Percentiles rank a stretch among this genome's conserved stretches.
phyloP scores from a whole-genome alignment of 768 basidiomycete genomes.

The Hygrocybe punicea region DNA sequence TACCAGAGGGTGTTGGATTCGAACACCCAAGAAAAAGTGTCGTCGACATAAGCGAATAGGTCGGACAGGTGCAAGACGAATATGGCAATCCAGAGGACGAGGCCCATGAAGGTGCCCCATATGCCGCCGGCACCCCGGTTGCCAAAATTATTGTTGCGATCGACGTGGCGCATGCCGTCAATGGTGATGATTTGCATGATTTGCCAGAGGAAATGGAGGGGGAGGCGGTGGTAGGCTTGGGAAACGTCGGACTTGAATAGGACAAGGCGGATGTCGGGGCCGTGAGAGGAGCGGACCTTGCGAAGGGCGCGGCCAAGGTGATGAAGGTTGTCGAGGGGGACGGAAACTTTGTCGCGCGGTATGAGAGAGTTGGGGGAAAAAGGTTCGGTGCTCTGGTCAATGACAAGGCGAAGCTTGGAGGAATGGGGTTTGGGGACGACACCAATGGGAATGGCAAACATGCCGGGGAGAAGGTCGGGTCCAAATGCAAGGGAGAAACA shows the following conservation, averaged over 20 bases:
- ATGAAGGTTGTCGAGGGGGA: constrained; percentile 35
- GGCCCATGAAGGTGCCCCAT: no score
- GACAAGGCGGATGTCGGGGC: constrained; percentile 9
- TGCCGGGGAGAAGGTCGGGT: constrained; percentile 38
- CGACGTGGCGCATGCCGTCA: no score
- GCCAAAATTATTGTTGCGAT: no score
- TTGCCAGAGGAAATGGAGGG: no score
- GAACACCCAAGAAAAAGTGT: no score
- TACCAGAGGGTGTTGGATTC: no score
- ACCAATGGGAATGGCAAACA: constrained; percentile 40
- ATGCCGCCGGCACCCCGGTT: no score
- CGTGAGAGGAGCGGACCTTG: not conserved
- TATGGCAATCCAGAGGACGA: no score
- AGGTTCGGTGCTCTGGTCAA: constrained; percentile 37
- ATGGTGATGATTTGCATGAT: no score
- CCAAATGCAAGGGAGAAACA: constrained; percentile 34
- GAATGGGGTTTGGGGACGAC: constrained; percentile 37
- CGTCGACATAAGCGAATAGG: no score
- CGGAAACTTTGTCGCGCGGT: constrained; percentile 24
- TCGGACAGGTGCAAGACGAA: no score
- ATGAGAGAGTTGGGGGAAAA: no score
- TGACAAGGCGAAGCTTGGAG: constrained; percentile 37
- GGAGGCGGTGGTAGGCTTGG: constrained; percentile 30
- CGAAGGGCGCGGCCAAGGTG: constrained; percentile 27
- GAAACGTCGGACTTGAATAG: constrained; percentile 41